Evolutionary conservation across 495 filamentous ascomycete genomes (phyloP).

Genomic region (Amniculicola lignicola): DNA sequence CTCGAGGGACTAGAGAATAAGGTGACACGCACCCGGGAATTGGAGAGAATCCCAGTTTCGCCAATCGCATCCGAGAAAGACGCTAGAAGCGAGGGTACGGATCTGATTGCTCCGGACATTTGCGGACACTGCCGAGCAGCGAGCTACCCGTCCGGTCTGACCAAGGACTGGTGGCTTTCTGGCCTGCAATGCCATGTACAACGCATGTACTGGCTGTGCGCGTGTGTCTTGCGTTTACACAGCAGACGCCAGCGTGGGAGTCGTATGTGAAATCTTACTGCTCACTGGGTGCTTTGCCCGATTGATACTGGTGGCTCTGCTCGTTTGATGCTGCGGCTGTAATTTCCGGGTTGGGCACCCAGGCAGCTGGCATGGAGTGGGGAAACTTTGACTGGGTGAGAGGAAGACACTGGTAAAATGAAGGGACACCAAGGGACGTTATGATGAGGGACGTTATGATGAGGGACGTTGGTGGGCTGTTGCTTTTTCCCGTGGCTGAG

Average conservation of each 20-base stretch:
- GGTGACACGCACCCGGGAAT: too few relatives aligned
- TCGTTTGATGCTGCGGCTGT: too few relatives aligned
- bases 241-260: background rate
- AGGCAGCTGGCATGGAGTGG: too few relatives aligned
- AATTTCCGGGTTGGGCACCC: too few relatives aligned
- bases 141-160: background rate
- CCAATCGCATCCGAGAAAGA: constrained; percentile 9
- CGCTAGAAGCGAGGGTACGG: constrained; percentile 9
- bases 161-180: background rate
- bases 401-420: too few relatives aligned
- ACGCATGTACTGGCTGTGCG: background rate
- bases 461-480: background rate
- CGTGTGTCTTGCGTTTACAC: background rate
- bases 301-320: background rate
- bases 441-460: too few relatives aligned
- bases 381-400: too few relatives aligned
- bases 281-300: background rate
- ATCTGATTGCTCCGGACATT: constrained; percentile 24
- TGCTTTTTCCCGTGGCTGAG: constrained; percentile 25
- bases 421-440: too few relatives aligned
- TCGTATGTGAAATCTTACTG: background rate
- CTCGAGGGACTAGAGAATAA: background rate
- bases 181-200: background rate
- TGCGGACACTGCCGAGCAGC: background rate
- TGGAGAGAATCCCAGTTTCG: background rate